phyloP scores from a whole-genome alignment of 2,329 filamentous ascomycete genomes.

The Zymoseptoria passerinii region DNA sequence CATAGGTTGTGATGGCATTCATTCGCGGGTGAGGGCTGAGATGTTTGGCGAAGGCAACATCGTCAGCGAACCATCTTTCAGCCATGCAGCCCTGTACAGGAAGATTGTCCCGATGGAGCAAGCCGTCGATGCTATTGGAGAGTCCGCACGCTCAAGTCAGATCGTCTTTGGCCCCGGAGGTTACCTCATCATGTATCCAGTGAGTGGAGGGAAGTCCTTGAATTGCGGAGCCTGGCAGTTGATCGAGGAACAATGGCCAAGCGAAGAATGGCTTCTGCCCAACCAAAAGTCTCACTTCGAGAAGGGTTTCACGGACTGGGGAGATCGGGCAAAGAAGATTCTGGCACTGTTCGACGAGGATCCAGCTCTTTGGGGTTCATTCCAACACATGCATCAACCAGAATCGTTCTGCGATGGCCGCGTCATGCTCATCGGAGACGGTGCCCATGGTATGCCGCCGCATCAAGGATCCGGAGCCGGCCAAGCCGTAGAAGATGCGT shows the following conservation, averaged over 20 bases:
- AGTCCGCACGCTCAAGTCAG: constrained; percentile 17
- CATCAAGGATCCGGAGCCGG: constrained; percentile 55
- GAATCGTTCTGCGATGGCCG: constrained; percentile 32
- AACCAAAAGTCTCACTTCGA: constrained; percentile 36
- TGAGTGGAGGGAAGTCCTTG: constrained; percentile 48
- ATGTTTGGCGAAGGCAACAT: constrained; percentile 44
- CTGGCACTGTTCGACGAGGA: constrained; percentile 33
- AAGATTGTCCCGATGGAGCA: constrained; percentile 52
- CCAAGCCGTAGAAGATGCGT: constrained; percentile 50
- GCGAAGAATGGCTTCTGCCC: constrained; percentile 33
- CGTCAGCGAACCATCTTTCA: constrained; percentile 43
- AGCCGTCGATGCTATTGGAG: constrained; percentile 32
- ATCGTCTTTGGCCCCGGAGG: constrained; percentile 42
- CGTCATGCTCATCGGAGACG: constrained; percentile 56
- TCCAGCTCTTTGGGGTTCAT: constrained; percentile 41
- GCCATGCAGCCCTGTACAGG: constrained; percentile 52
- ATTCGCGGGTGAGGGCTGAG: constrained; percentile 45
- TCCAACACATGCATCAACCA: constrained; percentile 33
- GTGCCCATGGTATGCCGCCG: constrained; percentile 57
- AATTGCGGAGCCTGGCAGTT: constrained; percentile 46
- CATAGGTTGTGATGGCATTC: constrained; percentile 58
- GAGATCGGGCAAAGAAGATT: constrained; percentile 32
- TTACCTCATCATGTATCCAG: constrained; percentile 55
- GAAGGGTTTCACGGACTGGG: constrained; percentile 37
- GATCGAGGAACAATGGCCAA: constrained; percentile 31